Evolutionary conservation across 169 alveolate genomes (phyloP).

Genomic region (Ichthyophthirius multifiliis): DNA sequence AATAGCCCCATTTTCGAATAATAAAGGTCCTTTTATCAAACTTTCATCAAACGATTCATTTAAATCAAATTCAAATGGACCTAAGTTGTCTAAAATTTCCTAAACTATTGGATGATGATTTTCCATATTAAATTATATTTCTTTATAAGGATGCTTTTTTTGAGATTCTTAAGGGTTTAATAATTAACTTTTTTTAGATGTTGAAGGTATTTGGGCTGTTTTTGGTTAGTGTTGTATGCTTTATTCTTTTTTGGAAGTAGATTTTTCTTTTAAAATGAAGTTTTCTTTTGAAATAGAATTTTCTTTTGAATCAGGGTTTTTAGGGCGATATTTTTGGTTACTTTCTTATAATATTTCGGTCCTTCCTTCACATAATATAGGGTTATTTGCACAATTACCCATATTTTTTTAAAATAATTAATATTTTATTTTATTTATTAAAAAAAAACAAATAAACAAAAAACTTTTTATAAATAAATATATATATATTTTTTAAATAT

Average conservation of each 20-base stretch:
- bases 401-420: not conserved
- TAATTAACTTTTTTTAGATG: not conserved
- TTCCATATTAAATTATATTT: not conserved
- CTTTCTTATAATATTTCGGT: not conserved
- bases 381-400: conserved; percentile 10
- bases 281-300: not conserved
- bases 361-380: not conserved
- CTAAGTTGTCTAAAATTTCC: not conserved
- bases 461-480: too few species aligned
- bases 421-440: not conserved
- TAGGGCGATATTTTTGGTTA: not conserved
- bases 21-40: not conserved
- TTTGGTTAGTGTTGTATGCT: not conserved
- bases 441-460: too few species aligned
- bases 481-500: too few species aligned
- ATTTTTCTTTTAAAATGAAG: not conserved
- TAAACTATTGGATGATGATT: not conserved
- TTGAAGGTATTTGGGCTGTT: too few species aligned
- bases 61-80: not conserved
- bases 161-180: too few species aligned
- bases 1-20: conserved; percentile 43
- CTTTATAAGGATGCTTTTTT: not conserved
- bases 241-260: not conserved
- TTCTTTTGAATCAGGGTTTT: not conserved
- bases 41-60: not conserved